Conservation (phyloP, 306 rosid genomes). For the Casuarina equisetifolia region DNA sequence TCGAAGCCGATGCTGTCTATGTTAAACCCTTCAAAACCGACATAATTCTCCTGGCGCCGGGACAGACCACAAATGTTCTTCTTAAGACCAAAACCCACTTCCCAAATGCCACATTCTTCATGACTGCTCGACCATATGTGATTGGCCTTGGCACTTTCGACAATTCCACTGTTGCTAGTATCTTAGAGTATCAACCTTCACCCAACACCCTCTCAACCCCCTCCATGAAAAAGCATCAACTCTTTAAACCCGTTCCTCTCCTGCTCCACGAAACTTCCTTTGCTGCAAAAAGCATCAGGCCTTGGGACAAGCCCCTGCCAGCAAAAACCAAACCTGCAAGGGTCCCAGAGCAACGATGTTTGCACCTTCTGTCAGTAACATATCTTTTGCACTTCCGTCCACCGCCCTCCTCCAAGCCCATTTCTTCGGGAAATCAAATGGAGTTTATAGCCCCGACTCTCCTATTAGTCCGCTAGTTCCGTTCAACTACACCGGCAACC, state of each 20-base stretch:
- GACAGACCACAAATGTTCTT: conserved; percentile 67
- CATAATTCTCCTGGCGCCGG: conserved; percentile 55
- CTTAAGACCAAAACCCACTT: conserved; percentile 48
- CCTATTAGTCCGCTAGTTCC: conserved; percentile 26
- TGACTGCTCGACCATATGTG: conserved; percentile 58
- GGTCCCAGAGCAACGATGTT: conserved; percentile 48
- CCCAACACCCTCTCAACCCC: conserved; percentile 15
- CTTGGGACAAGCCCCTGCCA: conserved; percentile 42
- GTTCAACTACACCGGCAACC: conserved; percentile 39
- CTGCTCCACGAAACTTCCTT: conserved; percentile 41
- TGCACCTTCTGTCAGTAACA: conserved; percentile 42
- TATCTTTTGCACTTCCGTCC: conserved; percentile 35
- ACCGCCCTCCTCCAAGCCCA: conserved; percentile 43
- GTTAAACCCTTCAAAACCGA: conserved; percentile 54
- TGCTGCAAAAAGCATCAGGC: conserved; percentile 37
- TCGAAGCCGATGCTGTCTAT: conserved; percentile 61
- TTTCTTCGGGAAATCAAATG: conserved; percentile 30
- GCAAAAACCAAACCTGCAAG: conserved; percentile 34
- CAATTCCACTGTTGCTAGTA: conserved; percentile 46
- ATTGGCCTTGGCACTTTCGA: conserved; percentile 66
- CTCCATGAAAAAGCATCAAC: conserved; percentile 23
- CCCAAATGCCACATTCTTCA: conserved; percentile 61
- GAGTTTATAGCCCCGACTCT: conserved; percentile 29
- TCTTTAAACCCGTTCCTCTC: conserved; percentile 32
- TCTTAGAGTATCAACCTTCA: conserved; percentile 30